Evolutionary conservation across 768 basidiomycete genomes (phyloP).

Genomic region (Strobilomyces echinocephalus): DNA sequence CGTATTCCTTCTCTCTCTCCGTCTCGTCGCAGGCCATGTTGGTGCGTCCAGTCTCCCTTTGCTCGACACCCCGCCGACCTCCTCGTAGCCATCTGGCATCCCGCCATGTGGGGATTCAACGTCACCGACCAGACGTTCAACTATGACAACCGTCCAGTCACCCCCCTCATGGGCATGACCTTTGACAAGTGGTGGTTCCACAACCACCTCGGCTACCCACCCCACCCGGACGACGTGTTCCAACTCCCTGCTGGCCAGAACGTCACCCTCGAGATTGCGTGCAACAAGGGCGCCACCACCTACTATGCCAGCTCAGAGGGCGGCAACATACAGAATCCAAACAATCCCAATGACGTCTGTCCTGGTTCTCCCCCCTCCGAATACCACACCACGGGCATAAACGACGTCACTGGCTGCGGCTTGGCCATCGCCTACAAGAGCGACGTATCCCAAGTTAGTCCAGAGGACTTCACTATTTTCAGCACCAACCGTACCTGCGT

Average conservation of each 20-base stretch:
- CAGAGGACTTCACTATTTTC: conserved; percentile 68
- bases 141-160: conserved; percentile 63
- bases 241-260: conserved; percentile 54
- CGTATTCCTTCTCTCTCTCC: conserved; percentile 1
- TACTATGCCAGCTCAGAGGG: conserved; percentile 50
- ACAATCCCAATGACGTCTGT: conserved; percentile 49
- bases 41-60: conserved; percentile 7
- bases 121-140: conserved; percentile 49
- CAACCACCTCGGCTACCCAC: conserved; percentile 53
- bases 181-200: conserved; percentile 60
- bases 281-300: conserved; percentile 59
- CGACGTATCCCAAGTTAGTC: conserved; percentile 51
- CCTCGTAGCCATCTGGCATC: conserved; percentile 45
- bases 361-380: conserved; percentile 39
- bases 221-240: conserved; percentile 52
- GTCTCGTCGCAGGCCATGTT: conserved; percentile 12
- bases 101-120: conserved; percentile 66
- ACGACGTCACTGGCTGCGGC: conserved; percentile 59
- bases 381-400: conserved; percentile 52
- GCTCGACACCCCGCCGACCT: background rate
- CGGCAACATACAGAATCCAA: conserved; percentile 45
- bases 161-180: conserved; percentile 34
- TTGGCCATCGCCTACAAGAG: conserved; percentile 76
- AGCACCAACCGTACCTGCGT: conserved; percentile 74
- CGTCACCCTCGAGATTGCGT: conserved; percentile 50